phyloP scores from a whole-genome alignment of 371 early-diverging fungal species.

The Funneliformis caledonium region DNA sequence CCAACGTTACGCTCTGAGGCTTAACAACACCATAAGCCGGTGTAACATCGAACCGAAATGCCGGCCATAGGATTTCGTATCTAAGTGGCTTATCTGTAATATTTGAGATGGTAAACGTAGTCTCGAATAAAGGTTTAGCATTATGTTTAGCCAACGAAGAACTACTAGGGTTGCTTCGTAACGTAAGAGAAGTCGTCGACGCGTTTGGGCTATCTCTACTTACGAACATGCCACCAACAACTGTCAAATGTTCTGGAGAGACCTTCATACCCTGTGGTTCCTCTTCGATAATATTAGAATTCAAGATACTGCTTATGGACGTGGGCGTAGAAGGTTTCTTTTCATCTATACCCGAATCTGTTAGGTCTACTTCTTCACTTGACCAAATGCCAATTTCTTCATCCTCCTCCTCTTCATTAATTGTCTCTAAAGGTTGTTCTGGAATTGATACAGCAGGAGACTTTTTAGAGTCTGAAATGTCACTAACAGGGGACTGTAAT shows the following conservation, averaged over 20 bases:
- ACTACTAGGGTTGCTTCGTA: conserved; percentile 31
- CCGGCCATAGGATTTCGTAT: conserved; percentile 40
- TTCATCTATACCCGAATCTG: conserved; percentile 21
- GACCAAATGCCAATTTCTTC: conserved; percentile 41
- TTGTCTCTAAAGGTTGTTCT: conserved; percentile 33
- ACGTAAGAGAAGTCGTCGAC: conserved; percentile 13
- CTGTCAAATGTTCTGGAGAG: conserved; percentile 37
- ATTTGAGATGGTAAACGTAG: conserved; percentile 39
- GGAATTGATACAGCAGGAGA: conserved; percentile 11
- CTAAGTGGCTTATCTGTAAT: conserved; percentile 28
- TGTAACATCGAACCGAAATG: conserved; percentile 37
- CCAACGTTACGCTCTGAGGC: conserved; percentile 21
- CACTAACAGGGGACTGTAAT: conserved; percentile 30
- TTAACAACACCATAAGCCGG: conserved; percentile 38
- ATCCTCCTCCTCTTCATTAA: conserved; percentile 36
- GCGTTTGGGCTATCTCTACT: conserved; percentile 9
- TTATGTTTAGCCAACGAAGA: conserved; percentile 39
- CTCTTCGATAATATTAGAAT: conserved; percentile 22
- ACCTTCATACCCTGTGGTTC: conserved; percentile 33
- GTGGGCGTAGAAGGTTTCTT: conserved; percentile 10
- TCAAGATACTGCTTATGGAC: background rate
- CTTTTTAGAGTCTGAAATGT: conserved; percentile 26
- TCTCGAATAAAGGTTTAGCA: conserved; percentile 41
- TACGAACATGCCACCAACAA: conserved; percentile 23
- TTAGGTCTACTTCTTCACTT: conserved; percentile 40